Evolutionary conservation across 495 filamentous ascomycete species (phyloP), one percentile per base, ranked within the genome.

Genomic region (Daldinia childiae): DNA sequence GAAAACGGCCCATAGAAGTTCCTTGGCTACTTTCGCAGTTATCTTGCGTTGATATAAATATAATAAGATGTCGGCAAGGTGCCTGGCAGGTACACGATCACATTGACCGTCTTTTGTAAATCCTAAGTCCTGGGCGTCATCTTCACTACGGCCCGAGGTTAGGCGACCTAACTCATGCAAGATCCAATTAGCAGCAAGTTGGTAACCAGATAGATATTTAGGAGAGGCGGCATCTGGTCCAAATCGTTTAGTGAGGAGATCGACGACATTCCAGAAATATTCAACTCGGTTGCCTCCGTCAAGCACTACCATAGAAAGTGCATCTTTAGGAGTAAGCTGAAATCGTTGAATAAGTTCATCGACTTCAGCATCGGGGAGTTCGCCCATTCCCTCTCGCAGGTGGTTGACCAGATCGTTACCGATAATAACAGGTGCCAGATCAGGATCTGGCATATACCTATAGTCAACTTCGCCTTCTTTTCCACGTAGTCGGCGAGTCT

Each of bases 391-490:
- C 4, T 79, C 68, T 7, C 74, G 78, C 9, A 98, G 82, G 66
- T 88, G 80, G 9, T 84, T 74, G 17, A 97, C 80, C 5, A 98
- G 82, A 50, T 92, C 89, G 43, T 86, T 70, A 12, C 88, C 90
- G 68, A 99, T 90, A 4, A 92, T 74, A 9, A 99, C 82, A 0
- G 96, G 92, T 0, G 86, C 86, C 9, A 99, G 81, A 78, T 99
- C 95, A 2, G 95, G 93, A 77, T 99, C 95, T 1, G 95, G 95
- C 96, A 99, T 98, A 78, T 98, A 99, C 50, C 95, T 86, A 76
- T 99, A 99, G 73, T 99, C 95, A 2, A 98, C 93, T 74, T 97
- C 94, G 43, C 95, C 96, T 75, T 99, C 95, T 79, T 99, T 99
- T 11, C 93, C 94, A 69, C 95, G 87, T 15, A 99, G 78, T 24